Conservation (phyloP, 2,329 filamentous ascomycete species). For the Neoascochyta sp. region DNA sequence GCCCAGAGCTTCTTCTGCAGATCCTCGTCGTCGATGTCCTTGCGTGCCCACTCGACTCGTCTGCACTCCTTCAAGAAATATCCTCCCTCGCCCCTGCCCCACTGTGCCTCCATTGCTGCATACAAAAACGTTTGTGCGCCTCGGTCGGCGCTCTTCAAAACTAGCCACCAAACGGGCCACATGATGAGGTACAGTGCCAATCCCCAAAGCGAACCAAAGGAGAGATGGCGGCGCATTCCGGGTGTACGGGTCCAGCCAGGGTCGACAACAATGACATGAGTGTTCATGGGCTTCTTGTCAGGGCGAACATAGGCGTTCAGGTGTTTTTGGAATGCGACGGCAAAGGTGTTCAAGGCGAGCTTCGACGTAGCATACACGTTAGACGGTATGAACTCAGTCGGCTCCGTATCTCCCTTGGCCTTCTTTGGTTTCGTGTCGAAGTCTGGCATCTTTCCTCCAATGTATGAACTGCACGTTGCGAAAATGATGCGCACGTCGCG, state of each 20-base stretch:
- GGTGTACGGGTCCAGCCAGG: constrained; percentile 82
- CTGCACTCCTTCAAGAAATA: constrained; percentile 86
- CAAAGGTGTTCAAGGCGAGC: constrained; percentile 84
- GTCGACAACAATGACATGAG: constrained; percentile 81
- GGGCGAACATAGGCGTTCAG: constrained; percentile 78
- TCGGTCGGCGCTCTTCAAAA: constrained; percentile 78
- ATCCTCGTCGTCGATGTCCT: constrained; percentile 73
- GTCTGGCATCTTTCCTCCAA: constrained; percentile 66
- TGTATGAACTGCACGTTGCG: constrained; percentile 83
- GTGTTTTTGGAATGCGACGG: constrained; percentile 87
- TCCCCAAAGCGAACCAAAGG: constrained; percentile 76
- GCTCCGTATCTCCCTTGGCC: constrained; percentile 50
- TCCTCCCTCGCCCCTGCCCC: constrained; percentile 63
- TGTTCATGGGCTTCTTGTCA: constrained; percentile 76
- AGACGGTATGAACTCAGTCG: constrained; percentile 42
- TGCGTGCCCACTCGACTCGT: constrained; percentile 66
- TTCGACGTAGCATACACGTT: constrained; percentile 50
- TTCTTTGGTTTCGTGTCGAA: constrained; percentile 50
- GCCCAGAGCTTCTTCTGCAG: constrained; percentile 86
- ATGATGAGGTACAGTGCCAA: constrained; percentile 70
- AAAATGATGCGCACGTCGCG: constrained; percentile 87
- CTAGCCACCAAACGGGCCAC: constrained; percentile 80
- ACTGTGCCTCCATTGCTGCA: constrained; percentile 75
- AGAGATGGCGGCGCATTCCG: constrained; percentile 82
- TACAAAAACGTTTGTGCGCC: constrained; percentile 84